Conservation (phyloP, 768 basidiomycete species). For the Podaxis sp. region DNA sequence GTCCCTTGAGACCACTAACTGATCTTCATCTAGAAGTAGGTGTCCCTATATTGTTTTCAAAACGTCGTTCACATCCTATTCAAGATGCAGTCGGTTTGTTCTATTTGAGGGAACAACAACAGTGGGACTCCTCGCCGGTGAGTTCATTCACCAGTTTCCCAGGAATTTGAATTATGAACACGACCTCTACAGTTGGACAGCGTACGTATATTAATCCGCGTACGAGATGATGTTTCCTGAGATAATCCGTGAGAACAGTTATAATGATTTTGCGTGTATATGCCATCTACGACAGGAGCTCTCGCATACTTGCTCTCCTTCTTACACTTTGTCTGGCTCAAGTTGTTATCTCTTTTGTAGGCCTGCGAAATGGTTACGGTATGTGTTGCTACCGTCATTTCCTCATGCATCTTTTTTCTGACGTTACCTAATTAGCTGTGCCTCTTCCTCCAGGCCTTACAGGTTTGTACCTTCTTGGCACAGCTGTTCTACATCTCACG, state of each 20-base stretch:
- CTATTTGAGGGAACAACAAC: slow-evolving; percentile 28
- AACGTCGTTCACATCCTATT: neutral
- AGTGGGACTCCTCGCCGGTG: slow-evolving; percentile 25
- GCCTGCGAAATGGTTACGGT: slow-evolving; percentile 25
- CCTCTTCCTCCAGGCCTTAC: slow-evolving; percentile 23
- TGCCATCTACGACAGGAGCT: slow-evolving; percentile 25
- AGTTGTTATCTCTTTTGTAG: slow-evolving; percentile 23
- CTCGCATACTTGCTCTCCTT: slow-evolving; percentile 18
- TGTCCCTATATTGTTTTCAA: neutral
- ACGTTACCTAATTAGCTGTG: slow-evolving; percentile 16
- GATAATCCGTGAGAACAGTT: slow-evolving; percentile 16
- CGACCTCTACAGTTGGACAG: neutral
- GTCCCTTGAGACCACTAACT: neutral
- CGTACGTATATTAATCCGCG: neutral
- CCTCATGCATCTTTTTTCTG: neutral
- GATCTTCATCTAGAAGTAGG: neutral
- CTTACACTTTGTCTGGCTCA: slow-evolving; percentile 23
- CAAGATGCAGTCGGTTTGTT: slow-evolving; percentile 25
- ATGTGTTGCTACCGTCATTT: neutral
- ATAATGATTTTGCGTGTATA: slow-evolving; percentile 32
- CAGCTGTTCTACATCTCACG: neutral
- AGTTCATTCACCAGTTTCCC: slow-evolving; percentile 3
- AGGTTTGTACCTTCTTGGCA: slow-evolving; percentile 14
- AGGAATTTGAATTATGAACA: neutral
- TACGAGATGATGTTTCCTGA: neutral